Conservation (phyloP, 768 basidiomycete species). For the Sarcodon aspratus region DNA sequence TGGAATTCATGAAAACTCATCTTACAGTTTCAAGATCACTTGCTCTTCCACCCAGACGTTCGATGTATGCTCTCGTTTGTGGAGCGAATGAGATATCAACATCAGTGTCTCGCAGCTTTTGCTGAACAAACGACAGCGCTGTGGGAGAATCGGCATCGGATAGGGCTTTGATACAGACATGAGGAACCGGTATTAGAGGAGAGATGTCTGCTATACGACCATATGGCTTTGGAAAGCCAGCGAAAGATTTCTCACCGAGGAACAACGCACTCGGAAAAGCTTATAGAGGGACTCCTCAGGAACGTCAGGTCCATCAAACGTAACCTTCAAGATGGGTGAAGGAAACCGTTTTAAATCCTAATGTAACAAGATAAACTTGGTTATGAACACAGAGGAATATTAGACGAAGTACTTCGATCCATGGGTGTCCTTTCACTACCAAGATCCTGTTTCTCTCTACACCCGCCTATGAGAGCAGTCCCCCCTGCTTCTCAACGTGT, state of each 20-base stretch:
- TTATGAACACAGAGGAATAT: too few species aligned
- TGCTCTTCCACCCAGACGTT: constrained; percentile 80
- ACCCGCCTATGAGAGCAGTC: constrained; percentile 55
- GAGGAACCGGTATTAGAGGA: constrained; percentile 48
- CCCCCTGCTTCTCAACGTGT: constrained; percentile 35
- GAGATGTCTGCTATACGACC: constrained; percentile 66
- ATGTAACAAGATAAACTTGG: too few species aligned
- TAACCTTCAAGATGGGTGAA: constrained; percentile 57
- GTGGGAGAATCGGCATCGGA: constrained; percentile 79
- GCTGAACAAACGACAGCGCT: constrained; percentile 70
- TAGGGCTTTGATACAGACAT: constrained; percentile 66
- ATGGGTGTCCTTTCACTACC: constrained; percentile 70
- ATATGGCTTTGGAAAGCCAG: constrained; percentile 43
- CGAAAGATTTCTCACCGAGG: not conserved
- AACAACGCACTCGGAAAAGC: constrained; percentile 53
- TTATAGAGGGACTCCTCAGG: constrained; percentile 72
- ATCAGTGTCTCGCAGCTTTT: constrained; percentile 57
- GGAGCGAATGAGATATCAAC: constrained; percentile 39
- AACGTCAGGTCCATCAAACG: constrained; percentile 84
- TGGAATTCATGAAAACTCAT: too few species aligned
- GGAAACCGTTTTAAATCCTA: constrained; percentile 85
- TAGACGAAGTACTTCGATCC: constrained; percentile 73
- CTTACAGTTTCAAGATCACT: constrained; percentile 80
- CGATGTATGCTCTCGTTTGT: constrained; percentile 47
- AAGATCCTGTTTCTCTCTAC: constrained; percentile 41